phyloP scores from a whole-genome alignment of 768 basidiomycete genomes.

The Tephrocybe rancida region DNA sequence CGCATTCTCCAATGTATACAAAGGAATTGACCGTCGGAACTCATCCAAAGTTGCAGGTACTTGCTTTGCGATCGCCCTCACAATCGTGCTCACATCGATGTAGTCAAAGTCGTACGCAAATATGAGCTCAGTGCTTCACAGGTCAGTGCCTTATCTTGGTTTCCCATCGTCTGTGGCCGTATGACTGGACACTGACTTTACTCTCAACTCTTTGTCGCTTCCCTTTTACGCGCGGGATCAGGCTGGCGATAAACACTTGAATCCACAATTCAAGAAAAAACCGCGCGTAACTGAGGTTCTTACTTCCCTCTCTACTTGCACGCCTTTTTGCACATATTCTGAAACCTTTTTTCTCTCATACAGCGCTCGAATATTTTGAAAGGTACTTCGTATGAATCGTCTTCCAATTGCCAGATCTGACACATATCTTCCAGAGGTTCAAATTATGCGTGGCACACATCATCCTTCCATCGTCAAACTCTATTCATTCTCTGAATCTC shows the following conservation, averaged over 20 bases:
- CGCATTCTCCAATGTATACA: conserved; percentile 99
- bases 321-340: conserved; percentile 24
- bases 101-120: conserved; percentile 95
- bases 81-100: conserved; percentile 18
- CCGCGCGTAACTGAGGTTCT: conserved; percentile 97
- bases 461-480: conserved; percentile 95
- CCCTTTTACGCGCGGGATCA: conserved; percentile 45
- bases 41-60: conserved; percentile 83
- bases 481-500: conserved; percentile 87
- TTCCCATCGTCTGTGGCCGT: conserved; percentile 22
- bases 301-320: conserved; percentile 20
- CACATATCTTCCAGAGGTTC: conserved; percentile 71
- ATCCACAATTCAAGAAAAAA: conserved; percentile 93
- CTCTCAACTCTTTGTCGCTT: conserved; percentile 18
- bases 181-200: conserved; percentile 21
- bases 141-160: conserved; percentile 50
- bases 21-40: conserved; percentile 76
- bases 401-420: not conserved
- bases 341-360: conserved; percentile 25
- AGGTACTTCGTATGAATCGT: conserved; percentile 47
- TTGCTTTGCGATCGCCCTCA: conserved; percentile 25
- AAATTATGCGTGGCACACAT: conserved; percentile 95
- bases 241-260: conserved; percentile 93
- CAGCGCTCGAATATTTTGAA: conserved; percentile 98
- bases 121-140: conserved; percentile 89